phyloP scores from a whole-genome alignment of 768 basidiomycete species.

The Agrocybe pediades region DNA sequence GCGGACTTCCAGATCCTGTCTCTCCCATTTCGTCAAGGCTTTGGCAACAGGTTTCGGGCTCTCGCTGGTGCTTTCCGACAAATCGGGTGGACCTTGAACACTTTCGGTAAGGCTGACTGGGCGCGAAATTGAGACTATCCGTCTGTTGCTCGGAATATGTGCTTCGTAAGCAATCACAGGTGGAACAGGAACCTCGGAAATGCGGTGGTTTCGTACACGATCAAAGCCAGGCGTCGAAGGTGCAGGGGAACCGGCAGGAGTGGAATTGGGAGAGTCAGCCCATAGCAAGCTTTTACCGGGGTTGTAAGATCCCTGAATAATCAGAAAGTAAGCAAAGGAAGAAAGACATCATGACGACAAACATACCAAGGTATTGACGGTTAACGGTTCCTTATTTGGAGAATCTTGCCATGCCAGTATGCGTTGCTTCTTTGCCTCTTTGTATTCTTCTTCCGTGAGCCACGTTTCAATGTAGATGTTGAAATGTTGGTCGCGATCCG shows the following conservation, averaged over 20 bases:
- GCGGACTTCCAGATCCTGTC: slow-evolving; percentile 80
- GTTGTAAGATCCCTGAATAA: slow-evolving; percentile 12
- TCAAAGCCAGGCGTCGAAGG: slow-evolving; percentile 34
- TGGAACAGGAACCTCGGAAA: slow-evolving; percentile 44
- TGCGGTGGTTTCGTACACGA: slow-evolving; percentile 28
- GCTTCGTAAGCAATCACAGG: slow-evolving; percentile 54
- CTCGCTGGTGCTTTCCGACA: slow-evolving; percentile 59
- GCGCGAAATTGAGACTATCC: slow-evolving; percentile 45
- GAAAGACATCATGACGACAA: slow-evolving; percentile 8
- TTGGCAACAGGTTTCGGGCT: slow-evolving; percentile 29
- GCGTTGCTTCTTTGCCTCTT: slow-evolving; percentile 58
- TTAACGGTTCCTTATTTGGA: slow-evolving; percentile 41
- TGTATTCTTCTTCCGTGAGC: slow-evolving; percentile 76
- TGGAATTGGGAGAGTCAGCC: slow-evolving; percentile 49
- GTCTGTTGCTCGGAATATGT: slow-evolving; percentile 27
- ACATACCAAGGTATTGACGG: slow-evolving; percentile 41
- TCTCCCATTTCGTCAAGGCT: slow-evolving; percentile 81
- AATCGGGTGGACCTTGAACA: slow-evolving; percentile 26
- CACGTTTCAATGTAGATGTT: slow-evolving; percentile 79
- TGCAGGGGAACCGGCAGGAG: slow-evolving; percentile 34
- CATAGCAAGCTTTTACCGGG: slow-evolving; percentile 73
- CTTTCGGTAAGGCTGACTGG: slow-evolving; percentile 34
- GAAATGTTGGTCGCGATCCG: slow-evolving; percentile 66
- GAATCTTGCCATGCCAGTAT: slow-evolving; percentile 73
- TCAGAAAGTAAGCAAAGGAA: slow-evolving; percentile 4